These are phyloP conservation scores for Fusarium chaquense DNA, from an alignment of 2,329 filamentous ascomycete genomes.

Conservation along the genomic window DNA sequence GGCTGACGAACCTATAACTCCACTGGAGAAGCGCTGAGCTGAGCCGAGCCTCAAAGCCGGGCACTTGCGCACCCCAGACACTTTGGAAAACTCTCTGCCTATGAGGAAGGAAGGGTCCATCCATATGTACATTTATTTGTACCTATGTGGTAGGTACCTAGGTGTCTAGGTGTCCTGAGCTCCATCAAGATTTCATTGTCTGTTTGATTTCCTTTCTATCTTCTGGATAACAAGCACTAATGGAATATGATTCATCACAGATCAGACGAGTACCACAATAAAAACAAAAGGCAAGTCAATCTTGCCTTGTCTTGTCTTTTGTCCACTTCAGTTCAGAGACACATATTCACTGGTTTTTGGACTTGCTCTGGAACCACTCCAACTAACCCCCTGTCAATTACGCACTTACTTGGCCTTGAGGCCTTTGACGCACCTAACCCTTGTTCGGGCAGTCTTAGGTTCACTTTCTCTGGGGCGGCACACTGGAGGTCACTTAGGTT, in stretches of 20 bases:
- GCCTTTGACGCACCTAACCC: not conserved
- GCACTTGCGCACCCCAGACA: slow-evolving; percentile 1
- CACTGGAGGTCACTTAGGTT: slow-evolving; percentile 10
- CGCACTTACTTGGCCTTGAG: slow-evolving; percentile 12
- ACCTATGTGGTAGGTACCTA: slow-evolving; percentile 3
- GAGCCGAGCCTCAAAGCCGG: slow-evolving; percentile 10
- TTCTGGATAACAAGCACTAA: not conserved
- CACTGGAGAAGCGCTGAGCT: slow-evolving; percentile 7
- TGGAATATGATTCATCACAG: not conserved
- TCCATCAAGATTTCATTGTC: slow-evolving; percentile 18
- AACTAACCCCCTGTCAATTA: slow-evolving; percentile 22
- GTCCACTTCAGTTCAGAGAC: not conserved
- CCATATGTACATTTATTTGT: too few species aligned
- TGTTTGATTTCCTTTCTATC: not conserved
- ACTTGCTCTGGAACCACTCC: slow-evolving; percentile 29
- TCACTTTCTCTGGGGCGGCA: slow-evolving; percentile 24
- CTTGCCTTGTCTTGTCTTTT: not conserved
- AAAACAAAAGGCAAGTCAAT: not conserved
- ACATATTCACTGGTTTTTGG: slow-evolving; percentile 8
- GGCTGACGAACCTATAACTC: not conserved
- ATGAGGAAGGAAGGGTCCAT: not conserved
- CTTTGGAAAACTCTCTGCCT: slow-evolving; percentile 3
- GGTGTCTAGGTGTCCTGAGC: not conserved
- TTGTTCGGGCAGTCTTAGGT: not conserved
- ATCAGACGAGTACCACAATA: not conserved